Evolutionary conservation across 352 stramenopile species (phyloP).

Genomic region (Pythium aristosporum): DNA sequence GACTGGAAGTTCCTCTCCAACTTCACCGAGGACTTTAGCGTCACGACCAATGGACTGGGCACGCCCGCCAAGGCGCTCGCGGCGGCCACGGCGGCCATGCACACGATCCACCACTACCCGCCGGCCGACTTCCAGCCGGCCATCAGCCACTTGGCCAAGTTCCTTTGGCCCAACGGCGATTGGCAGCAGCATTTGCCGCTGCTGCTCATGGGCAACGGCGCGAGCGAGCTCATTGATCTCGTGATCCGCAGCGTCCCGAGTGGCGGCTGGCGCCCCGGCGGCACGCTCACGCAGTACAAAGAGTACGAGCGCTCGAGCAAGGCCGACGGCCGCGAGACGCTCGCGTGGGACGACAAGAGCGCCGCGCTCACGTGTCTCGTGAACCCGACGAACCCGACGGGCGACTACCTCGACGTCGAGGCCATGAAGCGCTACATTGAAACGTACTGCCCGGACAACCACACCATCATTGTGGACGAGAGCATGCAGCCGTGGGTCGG

Average conservation of each 20-base stretch:
- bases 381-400: constrained; percentile 90
- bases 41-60: constrained; percentile 88
- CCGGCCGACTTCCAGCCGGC: constrained; percentile 89
- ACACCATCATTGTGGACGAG: constrained; percentile 91
- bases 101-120: constrained; percentile 88
- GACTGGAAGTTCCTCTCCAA: constrained; percentile 91
- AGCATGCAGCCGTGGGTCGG: constrained; percentile 91
- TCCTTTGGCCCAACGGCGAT: constrained; percentile 65
- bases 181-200: constrained; percentile 62
- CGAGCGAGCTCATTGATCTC: constrained; percentile 85
- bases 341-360: constrained; percentile 67
- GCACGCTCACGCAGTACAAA: constrained; percentile 84
- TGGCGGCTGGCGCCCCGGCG: constrained; percentile 71
- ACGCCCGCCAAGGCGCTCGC: constrained; percentile 69
- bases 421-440: constrained; percentile 90
- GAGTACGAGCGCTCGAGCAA: constrained; percentile 87
- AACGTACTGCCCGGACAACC: constrained; percentile 74
- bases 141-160: constrained; percentile 85
- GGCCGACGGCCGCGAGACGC: constrained; percentile 74
- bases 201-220: constrained; percentile 82
- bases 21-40: constrained; percentile 89
- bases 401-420: constrained; percentile 82
- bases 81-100: constrained; percentile 67
- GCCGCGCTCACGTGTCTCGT: constrained; percentile 85
- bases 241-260: constrained; percentile 81